Percentiles rank a stretch among this genome's conserved stretches.
phyloP scores from a whole-genome alignment of 371 early-diverging fungal species.

The Batrachochytrium dendrobatidis region DNA sequence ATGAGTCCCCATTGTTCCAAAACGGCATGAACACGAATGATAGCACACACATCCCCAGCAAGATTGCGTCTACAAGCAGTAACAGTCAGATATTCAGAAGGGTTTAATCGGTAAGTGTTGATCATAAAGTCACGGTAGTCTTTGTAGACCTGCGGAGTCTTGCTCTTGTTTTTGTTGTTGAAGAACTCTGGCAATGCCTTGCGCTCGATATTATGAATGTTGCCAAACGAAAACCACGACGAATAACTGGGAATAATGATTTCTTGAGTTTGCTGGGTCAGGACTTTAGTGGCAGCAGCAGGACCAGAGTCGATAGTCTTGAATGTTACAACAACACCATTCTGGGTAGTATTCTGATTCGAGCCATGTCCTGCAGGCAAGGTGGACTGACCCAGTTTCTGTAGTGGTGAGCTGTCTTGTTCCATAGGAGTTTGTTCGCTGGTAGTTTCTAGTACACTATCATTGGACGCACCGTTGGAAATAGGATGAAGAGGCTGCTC shows the following conservation, averaged over 20 bases:
- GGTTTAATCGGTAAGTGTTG: conserved; percentile 91
- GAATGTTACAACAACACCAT: conserved; percentile 12
- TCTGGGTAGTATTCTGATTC: background rate
- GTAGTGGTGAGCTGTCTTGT: too few species aligned
- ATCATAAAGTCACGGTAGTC: conserved; percentile 98
- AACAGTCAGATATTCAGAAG: conserved; percentile 90
- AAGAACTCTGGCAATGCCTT: conserved; percentile 91
- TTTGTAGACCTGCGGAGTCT: conserved; percentile 85
- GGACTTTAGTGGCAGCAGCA: conserved; percentile 13
- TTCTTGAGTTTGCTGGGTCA: conserved; percentile 21
- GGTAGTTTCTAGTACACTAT: too few species aligned
- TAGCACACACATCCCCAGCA: conserved; percentile 95
- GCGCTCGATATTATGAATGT: conserved; percentile 85
- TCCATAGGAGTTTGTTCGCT: too few species aligned
- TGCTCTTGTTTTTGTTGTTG: conserved; percentile 78
- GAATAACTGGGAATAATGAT: conserved; percentile 60
- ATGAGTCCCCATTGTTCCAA: conserved; percentile 99
- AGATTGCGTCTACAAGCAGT: conserved; percentile 92
- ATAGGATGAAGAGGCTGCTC: too few species aligned
- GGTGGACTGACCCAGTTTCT: too few species aligned
- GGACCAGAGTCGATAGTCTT: conserved; percentile 8
- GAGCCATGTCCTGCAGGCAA: background rate
- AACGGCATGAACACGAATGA: conserved; percentile 96
- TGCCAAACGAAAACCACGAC: conserved; percentile 86
- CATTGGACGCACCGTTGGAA: too few species aligned